Evolutionary conservation across 2,329 filamentous ascomycete genomes (phyloP).

Genomic region (Botrytis deweyae): DNA sequence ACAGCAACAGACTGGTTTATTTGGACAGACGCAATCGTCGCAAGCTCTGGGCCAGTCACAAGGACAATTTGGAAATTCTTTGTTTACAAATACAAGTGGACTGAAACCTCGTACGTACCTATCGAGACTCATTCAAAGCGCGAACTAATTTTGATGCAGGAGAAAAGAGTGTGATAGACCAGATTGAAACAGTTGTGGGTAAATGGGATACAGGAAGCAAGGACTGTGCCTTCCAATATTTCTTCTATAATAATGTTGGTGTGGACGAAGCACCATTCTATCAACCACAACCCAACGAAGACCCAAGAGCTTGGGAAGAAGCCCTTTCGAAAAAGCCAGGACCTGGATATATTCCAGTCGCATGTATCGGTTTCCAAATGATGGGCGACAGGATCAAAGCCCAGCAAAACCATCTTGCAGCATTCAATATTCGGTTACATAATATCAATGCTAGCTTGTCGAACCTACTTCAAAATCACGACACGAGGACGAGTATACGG

Average conservation of each 20-base stretch:
- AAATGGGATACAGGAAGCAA: constrained; percentile 73
- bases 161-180: constrained; percentile 72
- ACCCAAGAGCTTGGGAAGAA: constrained; percentile 79
- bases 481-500: constrained; percentile 72
- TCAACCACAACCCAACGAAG: constrained; percentile 66
- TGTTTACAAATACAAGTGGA: constrained; percentile 36
- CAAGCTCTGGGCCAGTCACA: constrained; percentile 23
- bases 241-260: constrained; percentile 85
- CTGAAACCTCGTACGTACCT: constrained; percentile 35
- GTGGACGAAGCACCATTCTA: constrained; percentile 74
- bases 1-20: constrained; percentile 22
- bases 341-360: constrained; percentile 72
- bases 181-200: constrained; percentile 66
- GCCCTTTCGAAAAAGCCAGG: constrained; percentile 77
- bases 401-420: constrained; percentile 66
- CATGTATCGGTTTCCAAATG: constrained; percentile 71
- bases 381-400: constrained; percentile 70
- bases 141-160: constrained; percentile 43
- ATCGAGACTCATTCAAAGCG: neutral
- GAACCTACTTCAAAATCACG: constrained; percentile 71
- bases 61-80: constrained; percentile 33
- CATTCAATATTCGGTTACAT: constrained; percentile 71
- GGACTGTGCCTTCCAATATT: constrained; percentile 74
- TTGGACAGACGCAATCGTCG: constrained; percentile 25
- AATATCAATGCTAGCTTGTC: constrained; percentile 75